These are phyloP conservation scores for Suhomyces terraborum DNA, from an alignment of 1,139 yeast genomes.

Conservation along the genomic window DNA sequence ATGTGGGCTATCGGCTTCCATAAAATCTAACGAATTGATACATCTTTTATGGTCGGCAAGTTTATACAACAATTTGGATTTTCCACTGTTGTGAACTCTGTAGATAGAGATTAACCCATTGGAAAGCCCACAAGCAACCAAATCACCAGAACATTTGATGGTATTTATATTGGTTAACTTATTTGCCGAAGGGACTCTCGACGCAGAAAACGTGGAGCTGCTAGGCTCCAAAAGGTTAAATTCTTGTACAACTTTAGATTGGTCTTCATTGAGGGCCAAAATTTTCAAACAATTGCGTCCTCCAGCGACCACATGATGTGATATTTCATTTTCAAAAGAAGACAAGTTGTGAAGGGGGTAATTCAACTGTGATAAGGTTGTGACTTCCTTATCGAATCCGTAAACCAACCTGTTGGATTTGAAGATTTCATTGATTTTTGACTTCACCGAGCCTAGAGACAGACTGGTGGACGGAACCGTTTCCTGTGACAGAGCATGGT, in stretches of 20 bases:
- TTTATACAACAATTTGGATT: constrained; percentile 43
- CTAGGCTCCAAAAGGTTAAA: constrained; percentile 47
- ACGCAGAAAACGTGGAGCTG: constrained; percentile 47
- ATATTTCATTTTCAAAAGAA: constrained; percentile 15
- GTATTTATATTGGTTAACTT: constrained; percentile 47
- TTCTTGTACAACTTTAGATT: constrained; percentile 39
- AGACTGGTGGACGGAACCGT: constrained; percentile 17
- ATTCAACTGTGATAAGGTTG: constrained; percentile 40
- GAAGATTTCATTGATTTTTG: constrained; percentile 11
- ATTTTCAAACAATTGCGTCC: constrained; percentile 60
- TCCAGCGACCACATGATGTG: constrained; percentile 52
- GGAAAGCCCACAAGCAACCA: constrained; percentile 47
- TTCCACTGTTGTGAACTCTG: constrained; percentile 38
- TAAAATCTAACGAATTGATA: constrained; percentile 76
- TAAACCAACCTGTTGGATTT: constrained; percentile 21
- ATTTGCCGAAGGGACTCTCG: constrained; percentile 30
- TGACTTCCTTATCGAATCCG: constrained; percentile 34
- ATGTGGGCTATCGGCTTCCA: constrained; percentile 51
- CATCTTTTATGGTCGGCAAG: constrained; percentile 77
- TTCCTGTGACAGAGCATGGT: constrained; percentile 16
- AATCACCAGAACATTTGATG: constrained; percentile 36
- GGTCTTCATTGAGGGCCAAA: constrained; percentile 46
- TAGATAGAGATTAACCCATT: constrained; percentile 41
- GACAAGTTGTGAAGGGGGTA: constrained; percentile 24
- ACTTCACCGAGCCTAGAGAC: constrained; percentile 15